Conservation (phyloP, 2,329 filamentous ascomycete genomes). For the Nemania sp. region DNA sequence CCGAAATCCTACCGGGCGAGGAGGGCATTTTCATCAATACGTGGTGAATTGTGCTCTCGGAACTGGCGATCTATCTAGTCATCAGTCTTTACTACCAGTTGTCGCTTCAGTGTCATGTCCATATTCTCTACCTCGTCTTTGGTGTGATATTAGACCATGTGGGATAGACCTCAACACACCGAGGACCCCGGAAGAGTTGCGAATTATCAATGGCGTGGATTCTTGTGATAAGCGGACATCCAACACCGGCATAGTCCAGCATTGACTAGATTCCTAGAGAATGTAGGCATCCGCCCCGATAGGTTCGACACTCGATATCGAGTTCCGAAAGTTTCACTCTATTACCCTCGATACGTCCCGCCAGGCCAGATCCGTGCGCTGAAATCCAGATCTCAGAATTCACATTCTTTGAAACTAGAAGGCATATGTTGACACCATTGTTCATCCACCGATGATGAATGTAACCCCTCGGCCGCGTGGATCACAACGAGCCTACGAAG, state of each 20-base stretch:
- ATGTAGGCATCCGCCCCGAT: constrained; percentile 6
- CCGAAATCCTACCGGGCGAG: background rate
- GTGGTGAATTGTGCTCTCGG: constrained; percentile 8
- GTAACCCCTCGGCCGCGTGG: constrained; percentile 7
- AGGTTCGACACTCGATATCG: background rate
- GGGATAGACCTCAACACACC: background rate
- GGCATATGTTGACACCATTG: constrained; percentile 16
- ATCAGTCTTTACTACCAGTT: constrained; percentile 1
- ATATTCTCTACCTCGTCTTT: background rate
- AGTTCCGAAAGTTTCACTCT: background rate
- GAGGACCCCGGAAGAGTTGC: background rate
- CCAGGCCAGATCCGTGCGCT: constrained; percentile 6
- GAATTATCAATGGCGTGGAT: background rate
- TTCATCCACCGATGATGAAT: constrained; percentile 15
- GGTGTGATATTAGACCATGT: constrained; percentile 15
- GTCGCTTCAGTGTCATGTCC: constrained; percentile 1
- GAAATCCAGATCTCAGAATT: constrained; percentile 7
- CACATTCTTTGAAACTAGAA: constrained; percentile 7
- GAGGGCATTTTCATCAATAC: constrained; percentile 6
- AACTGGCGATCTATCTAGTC: background rate
- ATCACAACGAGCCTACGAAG: constrained; percentile 12
- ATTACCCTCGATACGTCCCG: background rate
- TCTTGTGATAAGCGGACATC: constrained; percentile 10
- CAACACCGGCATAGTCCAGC: constrained; percentile 9
- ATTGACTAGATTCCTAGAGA: constrained; percentile 12